A percentile compares a stretch with the other conserved stretches of the same genome.
These are phyloP conservation scores for Entoloma clypeatum DNA, from an alignment of 1,284 basidiomycete species.

Conservation along the genomic window DNA sequence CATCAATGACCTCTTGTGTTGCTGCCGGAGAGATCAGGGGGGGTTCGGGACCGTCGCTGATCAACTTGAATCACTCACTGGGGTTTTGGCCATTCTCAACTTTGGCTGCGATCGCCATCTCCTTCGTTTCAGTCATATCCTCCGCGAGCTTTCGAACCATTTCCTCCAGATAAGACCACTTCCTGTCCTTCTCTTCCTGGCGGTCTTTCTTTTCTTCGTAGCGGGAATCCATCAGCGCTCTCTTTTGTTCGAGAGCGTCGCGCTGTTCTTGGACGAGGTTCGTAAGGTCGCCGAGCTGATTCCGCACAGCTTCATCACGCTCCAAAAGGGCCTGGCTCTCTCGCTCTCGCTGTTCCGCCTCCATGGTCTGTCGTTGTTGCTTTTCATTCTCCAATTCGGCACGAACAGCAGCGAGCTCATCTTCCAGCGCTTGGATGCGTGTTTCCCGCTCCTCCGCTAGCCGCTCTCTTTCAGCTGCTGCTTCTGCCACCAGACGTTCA, in stretches of 20 bases:
- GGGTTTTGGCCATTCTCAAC: conserved; percentile 45
- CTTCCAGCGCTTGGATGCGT: conserved; percentile 56
- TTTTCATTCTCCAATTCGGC: conserved; percentile 54
- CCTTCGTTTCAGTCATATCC: conserved; percentile 48
- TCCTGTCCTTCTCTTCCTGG: conserved; percentile 50
- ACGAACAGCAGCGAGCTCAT: conserved; percentile 54
- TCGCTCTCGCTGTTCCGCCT: conserved; percentile 55
- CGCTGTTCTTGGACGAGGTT: conserved; percentile 63
- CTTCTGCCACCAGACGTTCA: conserved; percentile 43
- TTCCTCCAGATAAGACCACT: conserved; percentile 49
- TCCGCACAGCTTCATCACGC: conserved; percentile 53
- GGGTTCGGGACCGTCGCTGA: background rate
- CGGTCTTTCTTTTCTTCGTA: conserved; percentile 55
- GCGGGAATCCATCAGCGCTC: conserved; percentile 49
- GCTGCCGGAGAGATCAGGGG: conserved; percentile 29
- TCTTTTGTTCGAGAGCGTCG: conserved; percentile 53
- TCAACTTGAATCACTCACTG: conserved; percentile 32
- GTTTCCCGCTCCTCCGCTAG: conserved; percentile 49
- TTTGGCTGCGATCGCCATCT: conserved; percentile 47
- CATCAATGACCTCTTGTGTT: conserved; percentile 50
- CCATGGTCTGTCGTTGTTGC: conserved; percentile 51
- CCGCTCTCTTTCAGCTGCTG: conserved; percentile 43
- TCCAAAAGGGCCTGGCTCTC: conserved; percentile 54
- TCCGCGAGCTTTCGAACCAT: conserved; percentile 55
- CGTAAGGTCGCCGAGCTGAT: conserved; percentile 63